Conservation (phyloP, 202 grass and related monocot species). For the Schoenoplectus tabernaemontani region DNA sequence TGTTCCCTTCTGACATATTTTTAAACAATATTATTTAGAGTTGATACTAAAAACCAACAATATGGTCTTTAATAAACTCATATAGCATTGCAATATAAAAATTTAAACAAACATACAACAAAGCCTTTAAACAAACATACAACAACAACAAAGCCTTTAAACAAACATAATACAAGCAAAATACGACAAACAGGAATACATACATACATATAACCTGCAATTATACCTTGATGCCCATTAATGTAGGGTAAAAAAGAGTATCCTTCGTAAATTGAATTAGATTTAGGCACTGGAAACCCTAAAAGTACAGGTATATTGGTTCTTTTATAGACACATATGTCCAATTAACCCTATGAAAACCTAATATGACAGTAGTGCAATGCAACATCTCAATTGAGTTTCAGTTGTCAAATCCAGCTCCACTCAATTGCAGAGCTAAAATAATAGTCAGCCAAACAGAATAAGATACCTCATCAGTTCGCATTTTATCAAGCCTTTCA, state of each 20-base stretch:
- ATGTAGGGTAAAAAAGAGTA: neutral
- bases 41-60: neutral
- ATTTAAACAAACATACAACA: too few species aligned
- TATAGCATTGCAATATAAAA: neutral
- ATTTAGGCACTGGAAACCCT: too few species aligned
- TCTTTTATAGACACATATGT: neutral
- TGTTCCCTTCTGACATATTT: slow-evolving; percentile 43
- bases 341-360: neutral
- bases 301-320: neutral
- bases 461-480: slow-evolving; percentile 64
- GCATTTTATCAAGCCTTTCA: slow-evolving; percentile 65
- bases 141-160: too few species aligned
- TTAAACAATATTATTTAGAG: neutral
- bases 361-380: neutral
- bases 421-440: neutral
- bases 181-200: neutral
- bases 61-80: neutral
- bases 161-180: neutral
- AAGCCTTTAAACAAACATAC: too few species aligned
- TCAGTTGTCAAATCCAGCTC: neutral
- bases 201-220: neutral
- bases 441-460: slow-evolving; percentile 16
- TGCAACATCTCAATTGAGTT: neutral
- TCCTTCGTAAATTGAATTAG: too few species aligned
- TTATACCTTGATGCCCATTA: neutral